Evolutionary conservation across 2,329 filamentous ascomycete species (phyloP).

Genomic region (Zarea fungicola): DNA sequence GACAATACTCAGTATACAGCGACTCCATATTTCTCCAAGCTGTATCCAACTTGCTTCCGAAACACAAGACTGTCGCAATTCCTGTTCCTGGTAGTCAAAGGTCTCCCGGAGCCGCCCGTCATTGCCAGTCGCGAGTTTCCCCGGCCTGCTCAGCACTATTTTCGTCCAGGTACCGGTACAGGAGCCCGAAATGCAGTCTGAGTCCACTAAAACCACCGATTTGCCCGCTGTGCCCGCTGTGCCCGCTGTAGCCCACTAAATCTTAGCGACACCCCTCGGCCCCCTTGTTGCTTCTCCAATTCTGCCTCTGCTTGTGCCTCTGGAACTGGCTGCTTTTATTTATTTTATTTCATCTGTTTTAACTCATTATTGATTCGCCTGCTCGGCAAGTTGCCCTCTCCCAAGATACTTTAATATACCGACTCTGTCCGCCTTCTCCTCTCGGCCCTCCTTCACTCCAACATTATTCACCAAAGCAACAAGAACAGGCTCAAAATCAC

Average conservation of each 20-base stretch:
- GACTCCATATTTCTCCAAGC: constrained; percentile 7
- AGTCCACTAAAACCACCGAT: too few species aligned
- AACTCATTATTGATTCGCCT: background rate
- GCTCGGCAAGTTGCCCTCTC: constrained; percentile 5
- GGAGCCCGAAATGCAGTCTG: background rate
- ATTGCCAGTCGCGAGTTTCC: constrained; percentile 5
- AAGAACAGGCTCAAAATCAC: background rate
- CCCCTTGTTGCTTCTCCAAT: background rate
- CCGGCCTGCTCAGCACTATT: background rate
- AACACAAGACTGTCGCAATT: too few species aligned
- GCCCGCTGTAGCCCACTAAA: background rate
- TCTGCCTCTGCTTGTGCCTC: background rate
- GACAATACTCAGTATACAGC: background rate
- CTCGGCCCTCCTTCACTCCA: background rate
- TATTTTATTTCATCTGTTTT: background rate
- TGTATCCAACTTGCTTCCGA: background rate
- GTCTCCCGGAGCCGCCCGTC: constrained; percentile 12
- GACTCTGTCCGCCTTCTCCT: background rate
- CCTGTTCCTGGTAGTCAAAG: background rate
- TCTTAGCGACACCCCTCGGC: background rate
- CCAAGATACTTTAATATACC: background rate
- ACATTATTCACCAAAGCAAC: background rate
- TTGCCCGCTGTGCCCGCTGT: background rate
- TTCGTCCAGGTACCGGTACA: background rate
- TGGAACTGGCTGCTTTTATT: background rate